Conservation (phyloP, 225 moss, liverwort and hornwort species). For the Neckera pumila region DNA sequence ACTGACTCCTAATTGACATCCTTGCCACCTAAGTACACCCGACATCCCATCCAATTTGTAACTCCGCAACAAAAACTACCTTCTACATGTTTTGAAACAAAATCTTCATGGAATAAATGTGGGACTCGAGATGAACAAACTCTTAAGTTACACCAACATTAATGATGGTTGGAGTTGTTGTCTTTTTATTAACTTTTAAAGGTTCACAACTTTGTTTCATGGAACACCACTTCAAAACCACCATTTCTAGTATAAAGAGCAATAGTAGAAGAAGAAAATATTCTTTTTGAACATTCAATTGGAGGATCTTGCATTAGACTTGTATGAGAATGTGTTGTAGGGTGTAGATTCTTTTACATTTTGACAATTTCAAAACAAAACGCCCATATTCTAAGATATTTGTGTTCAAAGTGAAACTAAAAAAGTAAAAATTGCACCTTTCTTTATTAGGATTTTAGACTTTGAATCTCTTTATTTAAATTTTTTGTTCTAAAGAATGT, state of each 20-base stretch:
- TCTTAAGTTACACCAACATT: fast-evolving
- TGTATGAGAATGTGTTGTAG: neutral
- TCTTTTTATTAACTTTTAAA: neutral
- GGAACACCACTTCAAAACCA: neutral
- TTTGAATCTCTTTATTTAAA: fast-evolving
- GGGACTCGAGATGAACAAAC: fast-evolving
- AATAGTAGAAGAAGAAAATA: no score
- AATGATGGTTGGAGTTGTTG: neutral
- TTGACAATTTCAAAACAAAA: neutral
- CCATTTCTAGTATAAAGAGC: neutral
- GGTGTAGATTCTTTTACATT: neutral
- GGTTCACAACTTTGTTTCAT: neutral
- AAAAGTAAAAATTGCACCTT: neutral
- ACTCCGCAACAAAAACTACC: no score
- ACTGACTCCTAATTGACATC: no score
- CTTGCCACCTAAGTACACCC: no score
- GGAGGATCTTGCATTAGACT: neutral
- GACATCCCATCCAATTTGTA: no score
- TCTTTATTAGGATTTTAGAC: neutral
- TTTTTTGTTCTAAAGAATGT: neutral
- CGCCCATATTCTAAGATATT: neutral
- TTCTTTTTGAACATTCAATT: neutral
- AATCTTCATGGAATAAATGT: no score
- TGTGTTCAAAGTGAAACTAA: no score
- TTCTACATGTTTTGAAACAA: no score